A percentile compares a stretch with the other conserved stretches of the same genome.
Evolutionary conservation across 2,329 filamentous ascomycete genomes (phyloP).

Genomic region (Pyrenophora tritici-repentis): DNA sequence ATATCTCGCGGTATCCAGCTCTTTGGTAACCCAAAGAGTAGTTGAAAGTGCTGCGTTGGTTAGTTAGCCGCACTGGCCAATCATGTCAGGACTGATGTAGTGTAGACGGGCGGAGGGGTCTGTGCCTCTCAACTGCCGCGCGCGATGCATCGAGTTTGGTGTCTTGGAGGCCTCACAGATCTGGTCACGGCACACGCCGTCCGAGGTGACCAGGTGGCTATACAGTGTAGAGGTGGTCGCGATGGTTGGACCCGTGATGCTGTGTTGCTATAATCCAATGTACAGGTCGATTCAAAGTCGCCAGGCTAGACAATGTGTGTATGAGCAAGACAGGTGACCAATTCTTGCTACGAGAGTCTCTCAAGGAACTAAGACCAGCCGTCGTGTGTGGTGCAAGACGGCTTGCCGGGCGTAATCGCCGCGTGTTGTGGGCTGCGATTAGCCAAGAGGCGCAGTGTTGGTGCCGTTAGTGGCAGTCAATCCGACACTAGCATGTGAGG

Average conservation of each 20-base stretch:
- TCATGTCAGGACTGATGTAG: not conserved
- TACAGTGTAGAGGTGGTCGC: conserved; percentile 1
- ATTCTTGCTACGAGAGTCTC: not conserved
- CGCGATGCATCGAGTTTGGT: conserved; percentile 8
- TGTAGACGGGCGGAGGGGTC: conserved; percentile 3
- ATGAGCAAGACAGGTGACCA: not conserved
- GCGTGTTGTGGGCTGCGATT: conserved; percentile 6
- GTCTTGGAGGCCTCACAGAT: conserved; percentile 10
- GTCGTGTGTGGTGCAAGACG: conserved; percentile 1
- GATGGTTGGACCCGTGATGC: not conserved
- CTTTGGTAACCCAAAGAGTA: conserved; percentile 10
- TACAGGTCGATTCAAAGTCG: not conserved
- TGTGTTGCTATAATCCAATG: not conserved
- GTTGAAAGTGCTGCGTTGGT: conserved; percentile 13
- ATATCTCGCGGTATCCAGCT: conserved; percentile 7
- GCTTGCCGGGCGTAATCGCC: conserved; percentile 5
- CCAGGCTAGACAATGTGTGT: not conserved
- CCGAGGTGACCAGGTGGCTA: not conserved
- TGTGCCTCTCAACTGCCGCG: conserved; percentile 9
- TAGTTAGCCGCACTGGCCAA: conserved; percentile 15
- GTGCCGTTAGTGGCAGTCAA: conserved; percentile 1
- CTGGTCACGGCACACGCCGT: too few species aligned
- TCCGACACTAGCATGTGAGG: conserved; percentile 1
- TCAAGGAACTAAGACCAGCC: not conserved
- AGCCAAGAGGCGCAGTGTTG: conserved; percentile 3